Percentiles rank a stretch among this genome's conserved stretches.
Conservation (phyloP, 108 stramenopile species). For the Discostella stelligeroides region DNA sequence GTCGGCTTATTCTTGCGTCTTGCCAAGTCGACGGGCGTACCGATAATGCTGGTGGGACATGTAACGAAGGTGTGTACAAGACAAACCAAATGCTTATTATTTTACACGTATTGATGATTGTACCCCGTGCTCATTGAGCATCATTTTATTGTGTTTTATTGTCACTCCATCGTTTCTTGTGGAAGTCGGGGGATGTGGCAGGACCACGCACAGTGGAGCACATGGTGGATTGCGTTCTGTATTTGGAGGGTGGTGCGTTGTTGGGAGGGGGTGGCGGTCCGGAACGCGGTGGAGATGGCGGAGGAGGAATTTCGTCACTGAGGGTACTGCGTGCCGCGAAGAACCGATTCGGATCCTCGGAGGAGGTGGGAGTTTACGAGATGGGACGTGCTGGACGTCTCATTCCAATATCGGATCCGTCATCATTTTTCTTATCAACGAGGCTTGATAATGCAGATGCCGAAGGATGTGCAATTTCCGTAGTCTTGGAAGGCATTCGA, state of each 20-base stretch:
- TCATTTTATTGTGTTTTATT: no score
- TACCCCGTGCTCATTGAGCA: no score
- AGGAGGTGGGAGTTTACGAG: conserved; percentile 91
- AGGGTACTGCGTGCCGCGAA: conserved; percentile 82
- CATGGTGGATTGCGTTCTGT: conserved; percentile 95
- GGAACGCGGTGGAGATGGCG: conserved; percentile 38
- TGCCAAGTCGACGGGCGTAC: conserved; percentile 88
- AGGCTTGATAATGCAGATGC: conserved; percentile 60
- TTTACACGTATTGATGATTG: no score
- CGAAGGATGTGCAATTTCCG: conserved; percentile 88
- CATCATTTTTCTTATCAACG: conserved; percentile 71
- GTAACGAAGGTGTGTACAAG: conserved; percentile 96
- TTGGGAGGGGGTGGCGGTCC: conserved; percentile 28
- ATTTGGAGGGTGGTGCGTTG: conserved; percentile 76
- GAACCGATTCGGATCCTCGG: conserved; percentile 90
- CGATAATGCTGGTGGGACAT: conserved; percentile 92
- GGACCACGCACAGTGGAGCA: conserved; percentile 96
- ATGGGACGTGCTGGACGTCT: conserved; percentile 73
- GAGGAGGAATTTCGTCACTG: conserved; percentile 48
- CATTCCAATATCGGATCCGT: conserved; percentile 82
- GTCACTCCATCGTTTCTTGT: no score
- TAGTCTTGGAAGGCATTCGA: conserved; percentile 89
- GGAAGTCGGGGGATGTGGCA: conserved; percentile 91
- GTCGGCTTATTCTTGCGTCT: conserved; percentile 83
- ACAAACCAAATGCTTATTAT: no score